Conservation (phyloP, 139 green algal genomes). For the Micromonas pusilla region DNA sequence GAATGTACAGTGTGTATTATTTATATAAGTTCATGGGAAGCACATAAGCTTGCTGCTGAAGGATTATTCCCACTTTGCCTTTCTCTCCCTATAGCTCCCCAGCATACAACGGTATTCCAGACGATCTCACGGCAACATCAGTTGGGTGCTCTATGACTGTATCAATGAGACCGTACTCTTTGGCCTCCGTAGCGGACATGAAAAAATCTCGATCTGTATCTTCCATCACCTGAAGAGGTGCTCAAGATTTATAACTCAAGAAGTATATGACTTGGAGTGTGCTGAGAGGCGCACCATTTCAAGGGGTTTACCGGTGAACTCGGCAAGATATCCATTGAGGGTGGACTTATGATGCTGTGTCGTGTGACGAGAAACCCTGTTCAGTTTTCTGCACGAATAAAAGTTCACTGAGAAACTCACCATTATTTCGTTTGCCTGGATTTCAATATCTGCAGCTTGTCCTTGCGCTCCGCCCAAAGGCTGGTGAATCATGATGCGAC, state of each 20-base stretch:
- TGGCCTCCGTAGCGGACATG: conserved; percentile 91
- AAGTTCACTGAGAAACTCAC: not conserved
- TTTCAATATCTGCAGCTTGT: conserved; percentile 99
- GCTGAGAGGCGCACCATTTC: not conserved
- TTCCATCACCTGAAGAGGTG: conserved; percentile 19
- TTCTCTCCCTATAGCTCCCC: not conserved
- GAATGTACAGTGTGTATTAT: no score
- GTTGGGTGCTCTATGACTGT: conserved; percentile 54
- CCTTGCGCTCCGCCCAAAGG: conserved; percentile 90
- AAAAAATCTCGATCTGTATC: conserved; percentile 99
- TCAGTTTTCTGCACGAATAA: no score
- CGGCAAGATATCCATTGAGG: conserved; percentile 93
- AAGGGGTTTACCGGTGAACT: conserved; percentile 82
- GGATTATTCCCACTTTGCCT: conserved; percentile 9
- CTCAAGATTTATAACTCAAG: conserved; percentile 36
- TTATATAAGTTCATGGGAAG: no score
- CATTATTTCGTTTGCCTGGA: conserved; percentile 98
- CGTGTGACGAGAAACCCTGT: no score
- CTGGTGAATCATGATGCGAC: conserved; percentile 99
- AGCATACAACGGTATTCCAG: conserved; percentile 9
- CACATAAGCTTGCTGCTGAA: no score
- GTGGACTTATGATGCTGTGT: conserved; percentile 98
- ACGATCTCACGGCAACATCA: not conserved
- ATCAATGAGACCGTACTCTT: conserved; percentile 95
- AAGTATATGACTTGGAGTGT: not conserved